These are phyloP conservation scores for Hypsizygus marmoreus DNA, from an alignment of 768 basidiomycete species.

Conservation along the genomic window DNA sequence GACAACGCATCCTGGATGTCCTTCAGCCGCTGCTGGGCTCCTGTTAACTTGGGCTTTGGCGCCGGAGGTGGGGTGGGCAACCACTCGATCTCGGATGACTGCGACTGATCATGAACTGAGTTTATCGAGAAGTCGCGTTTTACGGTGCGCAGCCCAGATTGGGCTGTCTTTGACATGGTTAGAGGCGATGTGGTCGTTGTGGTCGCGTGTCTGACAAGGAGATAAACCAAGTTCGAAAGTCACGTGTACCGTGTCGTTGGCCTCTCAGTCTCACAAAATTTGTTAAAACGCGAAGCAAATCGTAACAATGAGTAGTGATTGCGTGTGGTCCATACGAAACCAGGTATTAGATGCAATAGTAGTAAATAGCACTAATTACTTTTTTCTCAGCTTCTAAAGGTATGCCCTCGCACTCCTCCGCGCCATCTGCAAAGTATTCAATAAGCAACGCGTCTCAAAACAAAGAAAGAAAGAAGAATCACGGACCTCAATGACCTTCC, in stretches of 20 bases:
- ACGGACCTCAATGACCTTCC: slow-evolving; percentile 95
- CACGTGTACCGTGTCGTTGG: slow-evolving; percentile 2
- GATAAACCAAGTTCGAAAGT: neutral
- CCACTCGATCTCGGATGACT: slow-evolving; percentile 48
- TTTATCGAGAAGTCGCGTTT: slow-evolving; percentile 69
- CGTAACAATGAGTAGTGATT: slow-evolving; percentile 29
- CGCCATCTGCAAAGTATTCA: slow-evolving; percentile 35
- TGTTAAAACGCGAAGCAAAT: neutral
- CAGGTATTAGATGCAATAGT: slow-evolving; percentile 12
- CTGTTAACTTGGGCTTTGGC: slow-evolving; percentile 25
- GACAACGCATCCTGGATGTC: slow-evolving; percentile 61
- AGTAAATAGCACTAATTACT: slow-evolving; percentile 21
- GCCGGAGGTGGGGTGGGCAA: slow-evolving; percentile 35
- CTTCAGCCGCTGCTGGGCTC: slow-evolving; percentile 46
- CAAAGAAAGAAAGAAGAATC: neutral
- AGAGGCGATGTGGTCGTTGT: slow-evolving; percentile 1
- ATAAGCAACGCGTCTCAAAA: neutral
- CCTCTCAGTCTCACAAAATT: slow-evolving; percentile 1
- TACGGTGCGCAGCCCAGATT: slow-evolving; percentile 63
- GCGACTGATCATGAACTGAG: slow-evolving; percentile 30
- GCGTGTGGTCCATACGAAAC: slow-evolving; percentile 12
- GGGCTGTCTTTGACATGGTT: slow-evolving; percentile 35
- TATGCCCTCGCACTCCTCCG: slow-evolving; percentile 48
- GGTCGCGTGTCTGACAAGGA: neutral
- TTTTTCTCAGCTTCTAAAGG: slow-evolving; percentile 39